These are phyloP conservation scores for Fusarium haematococcum DNA, from an alignment of 2,329 filamentous ascomycete species.

Conservation along the genomic window DNA sequence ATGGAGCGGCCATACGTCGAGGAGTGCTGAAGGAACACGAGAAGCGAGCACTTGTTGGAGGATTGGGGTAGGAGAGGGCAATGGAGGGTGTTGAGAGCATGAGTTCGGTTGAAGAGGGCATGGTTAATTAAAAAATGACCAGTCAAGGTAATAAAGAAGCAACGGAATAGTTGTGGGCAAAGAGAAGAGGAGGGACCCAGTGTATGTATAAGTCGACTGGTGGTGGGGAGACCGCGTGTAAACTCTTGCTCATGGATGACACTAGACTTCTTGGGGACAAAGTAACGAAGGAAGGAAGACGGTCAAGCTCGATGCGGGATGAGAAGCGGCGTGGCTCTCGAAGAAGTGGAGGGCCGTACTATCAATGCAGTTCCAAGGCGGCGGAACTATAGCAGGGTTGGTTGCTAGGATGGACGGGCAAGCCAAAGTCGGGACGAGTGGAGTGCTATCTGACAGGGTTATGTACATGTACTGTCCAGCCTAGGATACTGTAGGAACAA, in stretches of 20 bases:
- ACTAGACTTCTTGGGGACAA: conserved; percentile 47
- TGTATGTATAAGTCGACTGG: conserved; percentile 37
- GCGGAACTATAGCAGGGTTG: conserved; percentile 39
- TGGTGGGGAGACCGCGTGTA: conserved; percentile 5
- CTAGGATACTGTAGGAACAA: background rate
- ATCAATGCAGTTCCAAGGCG: conserved; percentile 34
- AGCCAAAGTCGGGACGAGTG: conserved; percentile 26
- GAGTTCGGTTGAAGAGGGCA: conserved; percentile 42
- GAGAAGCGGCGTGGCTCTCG: conserved; percentile 32
- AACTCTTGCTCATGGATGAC: conserved; percentile 36
- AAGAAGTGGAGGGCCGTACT: conserved; percentile 30
- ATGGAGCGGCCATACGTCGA: conserved; percentile 38
- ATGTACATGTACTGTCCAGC: conserved; percentile 19
- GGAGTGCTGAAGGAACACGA: conserved; percentile 17
- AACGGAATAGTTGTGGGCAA: conserved; percentile 3
- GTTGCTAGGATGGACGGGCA: conserved; percentile 26
- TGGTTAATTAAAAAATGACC: conserved; percentile 20
- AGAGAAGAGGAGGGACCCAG: conserved; percentile 12
- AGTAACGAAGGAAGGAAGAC: conserved; percentile 45
- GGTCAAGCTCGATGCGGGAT: conserved; percentile 35
- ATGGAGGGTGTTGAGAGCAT: conserved; percentile 33
- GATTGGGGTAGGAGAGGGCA: conserved; percentile 31
- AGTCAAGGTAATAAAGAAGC: conserved; percentile 8
- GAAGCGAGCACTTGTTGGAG: conserved; percentile 19
- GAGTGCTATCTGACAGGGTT: conserved; percentile 30